Evolutionary conservation across 805 yeast species (phyloP).

Genomic region (Candida schatavii): DNA sequence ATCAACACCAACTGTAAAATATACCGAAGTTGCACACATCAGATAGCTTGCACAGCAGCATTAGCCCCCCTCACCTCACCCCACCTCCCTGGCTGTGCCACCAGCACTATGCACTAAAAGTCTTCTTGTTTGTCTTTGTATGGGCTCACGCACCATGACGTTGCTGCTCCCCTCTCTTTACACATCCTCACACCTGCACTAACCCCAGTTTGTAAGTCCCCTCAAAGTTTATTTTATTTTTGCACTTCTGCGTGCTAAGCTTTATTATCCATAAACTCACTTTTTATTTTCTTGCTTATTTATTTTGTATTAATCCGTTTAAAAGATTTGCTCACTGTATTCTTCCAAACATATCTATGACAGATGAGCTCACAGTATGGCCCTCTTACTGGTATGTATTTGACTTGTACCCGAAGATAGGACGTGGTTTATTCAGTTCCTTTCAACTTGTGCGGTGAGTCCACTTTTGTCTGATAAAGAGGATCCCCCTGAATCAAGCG

Average conservation of each 20-base stretch:
- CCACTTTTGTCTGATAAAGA: too few species aligned
- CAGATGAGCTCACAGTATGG: neutral
- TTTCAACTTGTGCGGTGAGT: too few species aligned
- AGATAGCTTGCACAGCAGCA: too few species aligned
- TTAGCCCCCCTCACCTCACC: too few species aligned
- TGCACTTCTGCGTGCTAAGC: neutral
- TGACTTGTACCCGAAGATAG: neutral
- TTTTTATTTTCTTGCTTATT: neutral
- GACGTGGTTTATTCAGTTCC: too few species aligned
- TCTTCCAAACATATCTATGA: too few species aligned
- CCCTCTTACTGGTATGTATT: conserved; percentile 5
- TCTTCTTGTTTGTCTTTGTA: neutral
- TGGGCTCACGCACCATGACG: neutral
- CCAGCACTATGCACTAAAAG: too few species aligned
- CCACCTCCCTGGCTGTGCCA: too few species aligned
- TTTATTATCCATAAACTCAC: neutral
- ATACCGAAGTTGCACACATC: too few species aligned
- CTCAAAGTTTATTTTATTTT: neutral
- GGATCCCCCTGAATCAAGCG: too few species aligned
- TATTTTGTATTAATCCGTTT: neutral
- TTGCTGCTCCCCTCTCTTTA: neutral
- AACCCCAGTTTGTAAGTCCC: conserved; percentile 1
- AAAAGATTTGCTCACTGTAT: too few species aligned
- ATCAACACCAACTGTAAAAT: too few species aligned
- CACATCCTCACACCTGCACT: neutral